Conservation (phyloP, 2,329 filamentous ascomycete genomes). For the Arthroderma sp. region DNA sequence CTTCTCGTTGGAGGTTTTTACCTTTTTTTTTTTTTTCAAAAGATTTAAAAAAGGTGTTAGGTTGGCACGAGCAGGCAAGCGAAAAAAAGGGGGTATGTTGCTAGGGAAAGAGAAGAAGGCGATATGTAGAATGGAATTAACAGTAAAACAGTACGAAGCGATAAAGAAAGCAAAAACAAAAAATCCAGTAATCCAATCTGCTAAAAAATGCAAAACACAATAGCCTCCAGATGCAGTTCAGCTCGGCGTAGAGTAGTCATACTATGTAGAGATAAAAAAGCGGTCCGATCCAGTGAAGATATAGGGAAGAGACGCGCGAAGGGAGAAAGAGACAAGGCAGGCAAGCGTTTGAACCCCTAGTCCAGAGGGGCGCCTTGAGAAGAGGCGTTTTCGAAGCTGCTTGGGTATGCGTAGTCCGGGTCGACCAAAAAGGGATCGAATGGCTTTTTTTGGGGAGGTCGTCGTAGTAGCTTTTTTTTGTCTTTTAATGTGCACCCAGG, state of each 20-base stretch:
- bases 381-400: background rate
- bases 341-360: conserved; percentile 3
- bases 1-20: background rate
- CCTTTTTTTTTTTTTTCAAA: background rate
- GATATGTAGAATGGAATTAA: background rate
- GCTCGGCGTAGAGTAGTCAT: background rate
- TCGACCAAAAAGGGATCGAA: background rate
- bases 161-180: background rate
- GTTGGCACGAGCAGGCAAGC: background rate
- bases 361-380: conserved; percentile 6
- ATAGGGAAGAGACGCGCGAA: background rate
- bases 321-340: background rate
- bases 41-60: background rate
- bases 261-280: background rate
- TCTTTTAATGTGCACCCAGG: background rate
- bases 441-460: background rate
- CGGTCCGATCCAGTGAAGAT: background rate
- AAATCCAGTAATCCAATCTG: background rate
- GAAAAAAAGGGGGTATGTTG: conserved; percentile 3
- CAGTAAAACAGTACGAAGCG: background rate
- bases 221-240: conserved; percentile 8
- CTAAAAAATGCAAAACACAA: conserved; percentile 6
- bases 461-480: background rate
- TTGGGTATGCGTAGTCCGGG: background rate
- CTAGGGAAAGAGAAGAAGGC: background rate